Base-by-base conservation (phyloP, 2,329 filamentous ascomycete genomes). In the Cadophora sp. region DNA sequence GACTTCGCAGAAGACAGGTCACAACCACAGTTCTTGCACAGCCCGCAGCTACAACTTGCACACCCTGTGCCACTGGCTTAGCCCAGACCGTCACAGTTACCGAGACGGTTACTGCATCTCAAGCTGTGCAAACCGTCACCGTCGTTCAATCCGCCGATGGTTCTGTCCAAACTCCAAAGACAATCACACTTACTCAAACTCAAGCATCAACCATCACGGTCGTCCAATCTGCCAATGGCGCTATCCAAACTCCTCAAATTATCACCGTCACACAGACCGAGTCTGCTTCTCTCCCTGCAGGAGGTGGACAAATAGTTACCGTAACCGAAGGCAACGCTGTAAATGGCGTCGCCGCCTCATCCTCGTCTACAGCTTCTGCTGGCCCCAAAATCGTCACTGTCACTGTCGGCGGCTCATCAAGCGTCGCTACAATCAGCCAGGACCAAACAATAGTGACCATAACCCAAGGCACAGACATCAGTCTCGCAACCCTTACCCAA, bases 71-170 rank as follows among this genome's bases (percentile, higher is more conserved):
- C 14, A 14, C 14, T 12, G 60, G 60, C n/a, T 19, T 40, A 29
- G 26, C 22, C 3, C 31, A 59, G 63, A 65, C 40, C 3, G 53
- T 65, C 27, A 65, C 63, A 29, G n/a, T 65, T 19, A 65, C 63
- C 43, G 29, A 65, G 37, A 65, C 62, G n/a, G 51, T 48, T 24
- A 48, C 62, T 22, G n/a, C 24, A n/a, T 19, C 24, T 53, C 50
- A 53, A 53, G 19, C 56, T 1, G 19, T 40, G 1, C 56, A 59
- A 4, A 59, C 56, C 2, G 31, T 59, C 12, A n/a, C 59, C 9
- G 59, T 43, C 9, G 51, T 31, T 16, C 51, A 22, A 12, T 56
- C 27, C 22, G 31, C 53, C n/a, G 40, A 63, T 53, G 60, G 43
- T 19, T 51, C 14, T 4, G 24, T 50, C 27, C 19, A 53, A 26